Conservation (phyloP, 2,329 filamentous ascomycete genomes). For the Neonectria neomacrospora region DNA sequence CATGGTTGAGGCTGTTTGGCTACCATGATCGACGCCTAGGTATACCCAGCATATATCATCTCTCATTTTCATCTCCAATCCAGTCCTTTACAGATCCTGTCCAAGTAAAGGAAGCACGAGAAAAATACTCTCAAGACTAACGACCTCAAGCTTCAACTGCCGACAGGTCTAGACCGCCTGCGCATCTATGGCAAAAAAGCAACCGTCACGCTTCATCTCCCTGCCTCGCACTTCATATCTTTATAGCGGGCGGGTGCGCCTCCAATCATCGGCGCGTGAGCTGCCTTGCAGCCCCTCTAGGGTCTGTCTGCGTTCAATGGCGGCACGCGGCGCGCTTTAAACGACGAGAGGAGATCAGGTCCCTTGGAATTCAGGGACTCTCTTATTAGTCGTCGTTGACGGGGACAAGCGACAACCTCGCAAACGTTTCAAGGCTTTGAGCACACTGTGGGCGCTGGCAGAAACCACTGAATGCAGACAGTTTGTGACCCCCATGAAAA, state of each 20-base stretch:
- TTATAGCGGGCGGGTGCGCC: slow-evolving; percentile 12
- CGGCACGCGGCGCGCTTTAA: neutral
- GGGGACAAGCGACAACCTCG: neutral
- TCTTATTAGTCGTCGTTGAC: neutral
- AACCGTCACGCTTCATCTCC: slow-evolving; percentile 27
- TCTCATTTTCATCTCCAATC: neutral
- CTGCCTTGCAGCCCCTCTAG: neutral
- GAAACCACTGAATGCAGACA: neutral
- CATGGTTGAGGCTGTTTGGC: neutral
- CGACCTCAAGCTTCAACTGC: neutral
- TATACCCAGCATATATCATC: neutral
- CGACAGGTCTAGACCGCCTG: slow-evolving; percentile 31
- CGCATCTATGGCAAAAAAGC: slow-evolving; percentile 37
- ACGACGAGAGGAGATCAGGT: neutral
- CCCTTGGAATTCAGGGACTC: neutral
- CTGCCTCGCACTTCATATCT: slow-evolving; percentile 20
- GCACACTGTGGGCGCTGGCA: neutral
- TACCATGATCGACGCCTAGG: neutral
- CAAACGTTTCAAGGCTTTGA: neutral
- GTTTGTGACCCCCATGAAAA: neutral
- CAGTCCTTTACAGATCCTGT: neutral
- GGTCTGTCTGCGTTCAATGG: neutral
- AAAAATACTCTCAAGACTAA: too few relatives aligned
- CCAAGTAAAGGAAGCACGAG: too few relatives aligned
- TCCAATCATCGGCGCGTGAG: neutral